Evolutionary conservation across 2,329 filamentous ascomycete genomes (phyloP), one percentile per base, ranked within the genome.

Genomic region (Scolecobasidium constrictum): DNA sequence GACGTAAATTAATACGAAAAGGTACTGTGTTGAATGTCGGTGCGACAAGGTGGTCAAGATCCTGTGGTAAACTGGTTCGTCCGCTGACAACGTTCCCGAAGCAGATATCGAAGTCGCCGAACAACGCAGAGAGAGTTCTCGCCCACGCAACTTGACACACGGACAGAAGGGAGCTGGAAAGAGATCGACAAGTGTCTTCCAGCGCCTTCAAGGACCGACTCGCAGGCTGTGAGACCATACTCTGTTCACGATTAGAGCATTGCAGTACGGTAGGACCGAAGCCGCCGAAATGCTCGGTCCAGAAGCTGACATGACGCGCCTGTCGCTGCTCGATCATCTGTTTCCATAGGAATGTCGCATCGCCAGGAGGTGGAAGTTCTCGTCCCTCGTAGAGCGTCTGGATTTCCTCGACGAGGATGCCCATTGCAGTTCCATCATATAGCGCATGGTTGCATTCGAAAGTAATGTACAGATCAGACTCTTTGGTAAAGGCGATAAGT

Each of bases 11-110:
- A 13, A 77, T 62, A 19, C 86, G 74, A 2, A 87, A 56, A 0
- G 88, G 86, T 11, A 94, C 62, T 0, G 88, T 94, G 55, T 94
- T 95, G 68, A 95, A 94, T 57, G 86, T 94, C 0, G 88, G 88
- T 0, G 85, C 86, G n/a, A 93, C 75, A 4, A 94, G 72, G 3
- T 71, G 67, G 28, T 88, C 78, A 9, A 90, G 66, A 0, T 72
- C 74, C 4, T 81, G 71, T 3, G 88, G 58, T 0, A 75, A 63
- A 7, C 85, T 56, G 1, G 78, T 81, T 5, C 88, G 77, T 2
- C 88, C 87, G 53, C 78, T 88, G 44, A 90, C 73, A 2, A 95
- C 81, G 52, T 86, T 92, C 1, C 90, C 88, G 53, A 95, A 94
- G 57, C 85, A 92, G 4, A 94, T 53, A 53, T 94, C 87, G 0